phyloP scores from a whole-genome alignment of 768 basidiomycete species.

The Mycena pura region DNA sequence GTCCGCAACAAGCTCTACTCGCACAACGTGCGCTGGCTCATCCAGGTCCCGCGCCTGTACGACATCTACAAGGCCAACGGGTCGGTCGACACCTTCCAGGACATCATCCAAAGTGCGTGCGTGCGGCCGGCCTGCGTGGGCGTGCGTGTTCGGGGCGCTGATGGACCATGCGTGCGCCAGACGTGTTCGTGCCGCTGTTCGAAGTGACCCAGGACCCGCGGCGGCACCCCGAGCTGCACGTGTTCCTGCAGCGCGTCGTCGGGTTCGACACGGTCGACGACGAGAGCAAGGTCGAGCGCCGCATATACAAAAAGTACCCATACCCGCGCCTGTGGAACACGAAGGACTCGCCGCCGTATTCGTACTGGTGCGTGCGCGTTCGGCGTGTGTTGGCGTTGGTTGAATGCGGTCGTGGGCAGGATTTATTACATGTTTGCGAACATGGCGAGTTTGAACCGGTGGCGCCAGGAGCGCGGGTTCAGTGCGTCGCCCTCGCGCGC shows the following conservation, averaged over 20 bases:
- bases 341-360: constrained; percentile 89
- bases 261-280: constrained; percentile 99
- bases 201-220: constrained; percentile 94
- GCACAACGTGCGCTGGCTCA: constrained; percentile 97
- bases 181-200: constrained; percentile 91
- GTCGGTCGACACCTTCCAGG: constrained; percentile 84
- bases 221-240: constrained; percentile 91
- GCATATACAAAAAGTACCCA: constrained; percentile 93
- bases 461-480: constrained; percentile 87
- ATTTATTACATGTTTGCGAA: constrained; percentile 98
- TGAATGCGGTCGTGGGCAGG: no score
- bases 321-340: constrained; percentile 91
- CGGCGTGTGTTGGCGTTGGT: not conserved
- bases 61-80: constrained; percentile 93
- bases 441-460: constrained; percentile 93
- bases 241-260: constrained; percentile 93
- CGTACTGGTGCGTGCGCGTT: constrained; percentile 76
- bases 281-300: constrained; percentile 91
- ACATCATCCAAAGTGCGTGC: constrained; percentile 84
- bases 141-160: no score
- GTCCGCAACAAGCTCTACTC: constrained; percentile 92
- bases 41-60: constrained; percentile 94
- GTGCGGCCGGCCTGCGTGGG: no score
- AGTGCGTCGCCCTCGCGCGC: constrained; percentile 72
- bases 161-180: constrained; percentile 55